Evolutionary conservation across 2,329 filamentous ascomycete genomes (phyloP), one percentile per base, ranked within the genome.

Genomic region (Gyromitra esculenta): DNA sequence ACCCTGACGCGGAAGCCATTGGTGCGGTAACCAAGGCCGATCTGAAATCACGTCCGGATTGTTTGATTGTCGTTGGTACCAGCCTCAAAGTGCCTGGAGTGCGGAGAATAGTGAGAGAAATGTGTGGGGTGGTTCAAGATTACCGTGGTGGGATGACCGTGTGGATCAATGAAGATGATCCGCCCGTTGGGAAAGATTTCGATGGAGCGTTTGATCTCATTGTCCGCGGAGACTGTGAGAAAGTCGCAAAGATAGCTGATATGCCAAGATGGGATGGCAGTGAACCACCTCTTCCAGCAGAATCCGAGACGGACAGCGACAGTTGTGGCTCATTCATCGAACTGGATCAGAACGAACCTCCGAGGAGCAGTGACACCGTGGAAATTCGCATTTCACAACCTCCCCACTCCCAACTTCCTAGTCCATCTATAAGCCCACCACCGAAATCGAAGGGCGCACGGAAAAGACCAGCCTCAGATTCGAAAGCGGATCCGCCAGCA

Each of bases 1-100:
- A 98, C 82, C 96, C 96, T 0, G 96, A 99, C 79, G 93, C 96
- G 80, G 95, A 97, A 80, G 95, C 96, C 13, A 99, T 99, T 82
- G 94, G 95, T 56, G 92, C 92, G 25, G 94, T 97, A 52, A 93
- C 94, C 66, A 90, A 90, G 79, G 91, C 94, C 3, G 96, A 99
- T 82, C 86, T 98, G 75, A 91, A 93, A 77, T 89, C 91, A 54
- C 88, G 94, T 48, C 95, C 96, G 0, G 96, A 98, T 83, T 94
- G 94, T 18, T 88, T 99, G 35, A 90, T 99, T 80, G 96, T 99
- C 37, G 96, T 97, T 7, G 96, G 96, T 67, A 99, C 96, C 1
- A 97, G 93, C 75, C 86, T 99, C 80, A 98, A 98, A 83, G 94
- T 99, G 64, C 95, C 95, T 0, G 96, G 96, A 7, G 94, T 97